These are phyloP conservation scores for Micromonas pusilla DNA, from an alignment of 139 green algal species.

Conservation along the genomic window DNA sequence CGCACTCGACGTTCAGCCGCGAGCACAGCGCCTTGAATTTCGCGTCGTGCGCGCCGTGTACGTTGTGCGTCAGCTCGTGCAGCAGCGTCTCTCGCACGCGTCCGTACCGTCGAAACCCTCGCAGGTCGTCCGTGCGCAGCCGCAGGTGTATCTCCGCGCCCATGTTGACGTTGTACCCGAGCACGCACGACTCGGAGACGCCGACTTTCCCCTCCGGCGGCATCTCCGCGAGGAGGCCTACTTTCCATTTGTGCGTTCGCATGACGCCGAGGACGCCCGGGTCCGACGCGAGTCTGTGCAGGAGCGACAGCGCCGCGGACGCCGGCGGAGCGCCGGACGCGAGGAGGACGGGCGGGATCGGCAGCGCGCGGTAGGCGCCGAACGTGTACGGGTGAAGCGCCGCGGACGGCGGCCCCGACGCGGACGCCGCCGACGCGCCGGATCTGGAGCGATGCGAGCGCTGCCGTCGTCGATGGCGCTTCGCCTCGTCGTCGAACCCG, in stretches of 20 bases:
- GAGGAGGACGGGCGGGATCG: conserved; percentile 21
- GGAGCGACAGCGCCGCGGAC: conserved; percentile 51
- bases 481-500: conserved; percentile 57
- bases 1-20: conserved; percentile 46
- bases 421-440: background rate
- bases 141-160: conserved; percentile 74
- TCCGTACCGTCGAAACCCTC: conserved; percentile 61
- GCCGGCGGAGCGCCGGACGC: conserved; percentile 32
- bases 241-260: conserved; percentile 48
- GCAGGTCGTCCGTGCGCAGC: conserved; percentile 77
- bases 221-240: conserved; percentile 75
- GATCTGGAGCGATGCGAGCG: background rate
- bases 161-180: conserved; percentile 56
- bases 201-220: conserved; percentile 56
- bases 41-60: conserved; percentile 64
- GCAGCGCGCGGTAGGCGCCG: conserved; percentile 34
- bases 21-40: conserved; percentile 72
- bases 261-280: conserved; percentile 70
- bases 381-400: conserved; percentile 39
- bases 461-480: conserved; percentile 34
- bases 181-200: conserved; percentile 36
- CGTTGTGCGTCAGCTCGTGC: conserved; percentile 75
- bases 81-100: conserved; percentile 71
- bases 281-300: conserved; percentile 55
- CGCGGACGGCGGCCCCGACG: background rate